Conservation (phyloP, 306 rosid genomes). For the Astragalus glycyphyllos region DNA sequence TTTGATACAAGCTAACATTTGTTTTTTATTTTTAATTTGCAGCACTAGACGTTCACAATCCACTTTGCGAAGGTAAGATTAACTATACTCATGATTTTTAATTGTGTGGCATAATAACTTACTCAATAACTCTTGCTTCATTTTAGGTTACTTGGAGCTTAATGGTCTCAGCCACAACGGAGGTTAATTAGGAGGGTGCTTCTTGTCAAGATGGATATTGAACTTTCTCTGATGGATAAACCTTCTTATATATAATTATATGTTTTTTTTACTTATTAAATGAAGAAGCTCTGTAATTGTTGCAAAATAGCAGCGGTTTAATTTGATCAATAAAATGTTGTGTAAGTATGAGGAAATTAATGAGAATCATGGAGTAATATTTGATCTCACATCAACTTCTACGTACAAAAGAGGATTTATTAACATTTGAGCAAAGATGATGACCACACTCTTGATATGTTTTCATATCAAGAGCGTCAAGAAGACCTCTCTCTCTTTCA, state of each 20-base stretch:
- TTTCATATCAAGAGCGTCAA: too few species aligned
- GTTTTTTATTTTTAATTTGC: slow-evolving; percentile 45
- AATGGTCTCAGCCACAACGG: slow-evolving; percentile 32
- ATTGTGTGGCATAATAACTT: slow-evolving; percentile 10
- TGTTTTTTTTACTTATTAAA: slow-evolving; percentile 14
- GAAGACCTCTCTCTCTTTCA: too few species aligned
- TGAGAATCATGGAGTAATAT: slow-evolving; percentile 1
- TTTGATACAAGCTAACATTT: slow-evolving; percentile 42
- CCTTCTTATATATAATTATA: background rate
- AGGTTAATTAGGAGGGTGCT: slow-evolving; percentile 21
- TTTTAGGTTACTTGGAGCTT: slow-evolving; percentile 63
- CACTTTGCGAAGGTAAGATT: slow-evolving; percentile 64
- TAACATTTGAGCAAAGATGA: background rate
- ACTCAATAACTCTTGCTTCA: slow-evolving; percentile 9
- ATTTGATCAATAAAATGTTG: slow-evolving; percentile 39
- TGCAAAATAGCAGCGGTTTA: slow-evolving; percentile 7
- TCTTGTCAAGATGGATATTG: slow-evolving; percentile 11
- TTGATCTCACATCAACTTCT: background rate
- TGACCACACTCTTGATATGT: background rate
- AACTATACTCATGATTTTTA: slow-evolving; percentile 12
- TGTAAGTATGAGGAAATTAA: slow-evolving; percentile 16
- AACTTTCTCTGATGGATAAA: slow-evolving; percentile 38
- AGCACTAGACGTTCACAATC: slow-evolving; percentile 69
- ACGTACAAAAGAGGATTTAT: background rate
- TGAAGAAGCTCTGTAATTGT: slow-evolving; percentile 31